Evolutionary conservation across 768 basidiomycete genomes (phyloP), one percentile per base, ranked within the genome.

Genomic region (Ephemerocybe angulata): DNA sequence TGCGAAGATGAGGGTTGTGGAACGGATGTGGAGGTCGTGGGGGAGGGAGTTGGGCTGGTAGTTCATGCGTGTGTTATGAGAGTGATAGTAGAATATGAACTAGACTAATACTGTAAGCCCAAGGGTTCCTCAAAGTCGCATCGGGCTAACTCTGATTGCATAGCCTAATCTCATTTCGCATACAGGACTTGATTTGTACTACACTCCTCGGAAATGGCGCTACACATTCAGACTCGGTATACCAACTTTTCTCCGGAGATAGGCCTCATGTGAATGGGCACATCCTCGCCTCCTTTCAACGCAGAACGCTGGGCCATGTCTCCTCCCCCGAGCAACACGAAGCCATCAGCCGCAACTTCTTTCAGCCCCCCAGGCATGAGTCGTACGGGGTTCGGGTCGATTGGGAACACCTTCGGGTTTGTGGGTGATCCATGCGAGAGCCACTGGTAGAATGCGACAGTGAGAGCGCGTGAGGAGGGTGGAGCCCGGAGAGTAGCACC

Each of bases 21-120:
- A 93, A 47, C 72, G 91, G 65, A 93, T 96, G 84, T 93, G 93
- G 91, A 82, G 87, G 62, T 84, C 83, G 53, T 98, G 93, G 92
- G 87, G 87, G 0, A 69, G 62, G 6, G 72, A 75, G n/a, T 74
- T 90, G 19, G 85, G 81, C 19, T 93, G 85, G 88, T 71, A 64
- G 30, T 48, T n/a, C n/a, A n/a, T n/a, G n/a, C n/a, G n/a, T n/a
- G n/a, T n/a, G n/a, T n/a, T n/a, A n/a, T n/a, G n/a, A n/a, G n/a
- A n/a, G n/a, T n/a, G n/a, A n/a, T n/a, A n/a, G n/a, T n/a, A n/a
- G n/a, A n/a, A n/a, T n/a, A n/a, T n/a, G n/a, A n/a, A n/a, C n/a
- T n/a, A n/a, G n/a, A n/a, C n/a, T n/a, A n/a, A n/a, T n/a, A n/a
- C n/a, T n/a, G n/a, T n/a, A n/a, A n/a, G n/a, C n/a, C n/a, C n/a